Evolutionary conservation across 2,329 filamentous ascomycete species (phyloP), one percentile per base, ranked within the genome.

Genomic region (Ophioceras dolichostomum): DNA sequence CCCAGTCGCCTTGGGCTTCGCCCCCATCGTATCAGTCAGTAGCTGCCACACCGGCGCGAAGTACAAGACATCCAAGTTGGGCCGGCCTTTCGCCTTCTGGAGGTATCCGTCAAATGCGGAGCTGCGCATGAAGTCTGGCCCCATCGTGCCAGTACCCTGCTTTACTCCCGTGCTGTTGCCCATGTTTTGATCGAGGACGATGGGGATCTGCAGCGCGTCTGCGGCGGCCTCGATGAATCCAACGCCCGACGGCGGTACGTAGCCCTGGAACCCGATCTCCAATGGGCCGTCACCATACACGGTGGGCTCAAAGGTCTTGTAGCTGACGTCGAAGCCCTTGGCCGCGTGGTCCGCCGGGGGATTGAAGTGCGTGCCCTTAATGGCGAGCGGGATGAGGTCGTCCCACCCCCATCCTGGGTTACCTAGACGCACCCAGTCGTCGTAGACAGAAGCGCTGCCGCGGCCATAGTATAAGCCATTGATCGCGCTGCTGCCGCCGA

Each of bases 381-480:
- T 20, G 14, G 47, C 49, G 5, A 49, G 39, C 4, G 48, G 47
- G 30, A 45, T 51, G 2, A 49, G 18, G 2, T 40, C 39, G 4
- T 55, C 45, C 47, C 52, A 56, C 7, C 49, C 46, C 52, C 54
- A 58, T 2, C 55, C 53, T 2, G 48, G 41, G 34, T 56, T 57
- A 5, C 52, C 55, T 7, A 57, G 37, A 5, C 46, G 39, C 13
- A 46, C 51, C 54, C 55, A 58, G 27, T 48, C 47, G 32, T 56
- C 48, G 32, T 55, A 55, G 26, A 56, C 48, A 22, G 45, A 47
- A 4, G 51, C 45, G 27, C 47, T 47, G 9, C 49, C 51, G 20
- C 52, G 44, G 28, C 52, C 53, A 39, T 54, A 55, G 40, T 50
- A 50, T 37, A 57, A 49, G 13, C 54, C 54, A 32, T 55, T 57